Base-by-base conservation (phyloP, 2,329 filamentous ascomycete genomes). In the Claviceps quebecensis region DNA sequence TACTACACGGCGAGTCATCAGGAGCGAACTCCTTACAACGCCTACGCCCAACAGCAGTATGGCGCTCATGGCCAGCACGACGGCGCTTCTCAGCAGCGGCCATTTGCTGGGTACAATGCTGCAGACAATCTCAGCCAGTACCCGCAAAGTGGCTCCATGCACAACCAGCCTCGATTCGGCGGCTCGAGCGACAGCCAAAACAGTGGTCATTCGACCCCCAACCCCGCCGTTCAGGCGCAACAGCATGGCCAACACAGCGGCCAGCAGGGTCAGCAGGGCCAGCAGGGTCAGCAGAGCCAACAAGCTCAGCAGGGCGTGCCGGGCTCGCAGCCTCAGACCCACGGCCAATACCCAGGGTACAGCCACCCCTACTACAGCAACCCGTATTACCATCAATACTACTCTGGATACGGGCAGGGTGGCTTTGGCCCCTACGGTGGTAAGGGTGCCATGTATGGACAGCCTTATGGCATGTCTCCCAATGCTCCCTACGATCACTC, bases 191-290 rank as follows among this genome's bases (percentile, higher is more conserved):
- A 95, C 51, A 77, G 79, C 55, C 86, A 89, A 61, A 88, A 84
- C 71, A 95, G 88, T 65, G 91, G 89, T 45, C 85, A 93, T 66
- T 91, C 85, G 61, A 96, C 90, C 2, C 90, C 91, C 38, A 93
- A 94, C 70, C 89, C 90, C 29, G 76, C 83, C 41, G 69, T 71
- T 11, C 77, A 78, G 62, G 70, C 69, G 46, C 77, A 78, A 59
- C 68, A 70, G 56, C 54, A 66, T 51, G 70, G 71, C 37, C 63
- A 66, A 56, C 44, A 45, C 17, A 71, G 73, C 54, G 74, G 80
- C 40, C 69, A 69, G 68, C 66, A 50, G 37, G 22, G 46, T 6
- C 74, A 75, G 57, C 63, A 66, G 55, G 44, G 36, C 5, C 69
- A 69, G 67, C 66, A 50, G 37, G 34, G 37, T 4, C 46, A 48